Percentiles rank a stretch among this genome's conserved stretches.
These are phyloP conservation scores for Botrytis hyacinthi DNA, from an alignment of 2,329 filamentous ascomycete species.

Conservation along the genomic window DNA sequence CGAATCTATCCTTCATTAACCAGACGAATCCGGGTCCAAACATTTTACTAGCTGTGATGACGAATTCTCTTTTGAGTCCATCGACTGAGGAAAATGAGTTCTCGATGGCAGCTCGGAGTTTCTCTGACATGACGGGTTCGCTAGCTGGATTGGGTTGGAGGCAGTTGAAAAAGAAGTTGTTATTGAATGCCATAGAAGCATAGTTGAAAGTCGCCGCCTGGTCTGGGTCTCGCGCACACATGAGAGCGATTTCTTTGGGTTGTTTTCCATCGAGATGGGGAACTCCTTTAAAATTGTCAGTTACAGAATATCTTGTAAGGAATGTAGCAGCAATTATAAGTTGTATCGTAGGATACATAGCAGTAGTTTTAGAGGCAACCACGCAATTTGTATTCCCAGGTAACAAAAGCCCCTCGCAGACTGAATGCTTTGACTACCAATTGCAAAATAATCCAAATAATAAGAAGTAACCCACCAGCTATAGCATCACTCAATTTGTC, in stretches of 20 bases:
- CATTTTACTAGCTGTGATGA: constrained; percentile 81
- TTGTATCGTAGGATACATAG: not conserved
- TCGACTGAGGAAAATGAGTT: constrained; percentile 78
- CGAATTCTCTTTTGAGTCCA: constrained; percentile 75
- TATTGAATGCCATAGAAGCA: constrained; percentile 95
- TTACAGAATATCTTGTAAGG: not conserved
- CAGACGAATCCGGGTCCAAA: constrained; percentile 97
- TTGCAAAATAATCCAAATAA: not conserved
- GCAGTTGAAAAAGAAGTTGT: constrained; percentile 73
- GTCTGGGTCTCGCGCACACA: constrained; percentile 74
- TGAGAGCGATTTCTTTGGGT: constrained; percentile 66
- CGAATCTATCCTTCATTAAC: constrained; percentile 63
- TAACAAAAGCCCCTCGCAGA: not conserved
- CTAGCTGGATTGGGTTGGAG: constrained; percentile 46
- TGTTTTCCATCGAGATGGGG: constrained; percentile 17
- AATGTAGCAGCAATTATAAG: not conserved
- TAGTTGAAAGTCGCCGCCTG: constrained; percentile 87
- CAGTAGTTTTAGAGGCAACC: not conserved
- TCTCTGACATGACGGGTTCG: constrained; percentile 47
- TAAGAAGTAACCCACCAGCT: constrained; percentile 56
- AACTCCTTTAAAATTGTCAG: not conserved
- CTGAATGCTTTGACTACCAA: not conserved
- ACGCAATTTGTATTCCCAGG: not conserved
- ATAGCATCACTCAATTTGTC: constrained; percentile 73
- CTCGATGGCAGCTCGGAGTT: constrained; percentile 60